Evolutionary conservation across 495 filamentous ascomycete species (phyloP).

Genomic region (Lichenothelia convexa): DNA sequence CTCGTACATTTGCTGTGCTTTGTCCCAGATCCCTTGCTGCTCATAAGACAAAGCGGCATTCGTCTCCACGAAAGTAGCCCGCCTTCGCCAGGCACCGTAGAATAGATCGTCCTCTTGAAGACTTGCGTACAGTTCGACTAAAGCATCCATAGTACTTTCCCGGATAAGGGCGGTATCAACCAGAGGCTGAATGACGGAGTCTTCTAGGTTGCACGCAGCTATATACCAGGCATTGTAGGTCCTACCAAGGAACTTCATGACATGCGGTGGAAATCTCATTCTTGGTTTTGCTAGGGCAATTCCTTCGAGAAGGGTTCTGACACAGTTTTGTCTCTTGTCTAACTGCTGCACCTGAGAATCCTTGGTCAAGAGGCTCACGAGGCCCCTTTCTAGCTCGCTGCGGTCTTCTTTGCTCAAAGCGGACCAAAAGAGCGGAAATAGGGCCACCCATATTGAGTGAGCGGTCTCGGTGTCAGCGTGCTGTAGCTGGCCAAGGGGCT

Average conservation of each 20-base stretch:
- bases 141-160: slow-evolving; percentile 85
- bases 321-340: slow-evolving; percentile 84
- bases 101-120: slow-evolving; percentile 93
- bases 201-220: slow-evolving; percentile 65
- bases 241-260: slow-evolving; percentile 79
- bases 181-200: slow-evolving; percentile 60
- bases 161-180: slow-evolving; percentile 66
- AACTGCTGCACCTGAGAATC: slow-evolving; percentile 90
- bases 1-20: slow-evolving; percentile 90
- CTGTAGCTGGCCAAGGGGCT: slow-evolving; percentile 85
- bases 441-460: slow-evolving; percentile 70
- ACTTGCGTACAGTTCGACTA: slow-evolving; percentile 75
- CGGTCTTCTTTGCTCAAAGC: slow-evolving; percentile 72
- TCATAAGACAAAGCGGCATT: slow-evolving; percentile 94
- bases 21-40: slow-evolving; percentile 98
- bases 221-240: slow-evolving; percentile 96
- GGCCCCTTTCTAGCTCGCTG: slow-evolving; percentile 73
- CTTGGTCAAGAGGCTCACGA: slow-evolving; percentile 72
- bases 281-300: slow-evolving; percentile 62
- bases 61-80: slow-evolving; percentile 88
- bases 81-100: slow-evolving; percentile 90
- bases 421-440: slow-evolving; percentile 91
- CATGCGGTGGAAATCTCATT: slow-evolving; percentile 84
- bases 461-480: slow-evolving; percentile 66
- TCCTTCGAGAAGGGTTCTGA: slow-evolving; percentile 76